A percentile compares a stretch with the other conserved stretches of the same genome.
These are phyloP conservation scores for Pyrenula massariospora DNA, from an alignment of 495 filamentous ascomycete species.

Conservation along the genomic window DNA sequence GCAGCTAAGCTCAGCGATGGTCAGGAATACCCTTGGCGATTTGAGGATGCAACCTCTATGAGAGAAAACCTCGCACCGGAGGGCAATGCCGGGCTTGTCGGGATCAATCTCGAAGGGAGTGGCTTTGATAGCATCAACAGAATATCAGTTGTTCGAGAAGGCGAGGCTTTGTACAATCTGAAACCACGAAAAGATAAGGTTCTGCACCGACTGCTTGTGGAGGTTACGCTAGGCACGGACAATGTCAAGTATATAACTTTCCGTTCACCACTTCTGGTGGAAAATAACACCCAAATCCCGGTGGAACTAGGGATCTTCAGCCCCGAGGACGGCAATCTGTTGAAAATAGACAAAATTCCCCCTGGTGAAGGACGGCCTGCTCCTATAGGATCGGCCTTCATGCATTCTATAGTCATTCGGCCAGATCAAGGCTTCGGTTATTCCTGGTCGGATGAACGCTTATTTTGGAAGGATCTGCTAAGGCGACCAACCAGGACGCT, in stretches of 20 bases:
- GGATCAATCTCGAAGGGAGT: conserved; percentile 79
- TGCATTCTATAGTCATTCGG: conserved; percentile 81
- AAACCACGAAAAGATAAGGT: conserved; percentile 72
- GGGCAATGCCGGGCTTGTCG: conserved; percentile 61
- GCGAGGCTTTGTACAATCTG: conserved; percentile 78
- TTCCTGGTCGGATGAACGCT: conserved; percentile 75
- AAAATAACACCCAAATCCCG: conserved; percentile 94
- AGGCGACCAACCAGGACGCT: conserved; percentile 72
- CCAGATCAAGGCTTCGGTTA: conserved; percentile 97
- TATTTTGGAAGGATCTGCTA: conserved; percentile 88
- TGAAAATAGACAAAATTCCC: conserved; percentile 96
- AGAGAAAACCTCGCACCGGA: conserved; percentile 84
- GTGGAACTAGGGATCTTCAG: conserved; percentile 92
- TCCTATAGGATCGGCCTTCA: conserved; percentile 81
- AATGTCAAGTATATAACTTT: conserved; percentile 98
- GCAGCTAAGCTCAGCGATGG: conserved; percentile 80
- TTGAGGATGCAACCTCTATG: conserved; percentile 89
- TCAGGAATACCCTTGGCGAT: conserved; percentile 87
- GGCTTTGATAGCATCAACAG: conserved; percentile 83
- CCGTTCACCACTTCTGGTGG: conserved; percentile 87
- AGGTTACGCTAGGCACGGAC: conserved; percentile 78
- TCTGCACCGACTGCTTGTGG: conserved; percentile 80
- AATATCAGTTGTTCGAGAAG: conserved; percentile 86
- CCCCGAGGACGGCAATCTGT: conserved; percentile 72
- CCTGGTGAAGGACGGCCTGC: conserved; percentile 86